Conservation (phyloP, 1,139 yeast genomes). For the Starmera stellimalicola region DNA sequence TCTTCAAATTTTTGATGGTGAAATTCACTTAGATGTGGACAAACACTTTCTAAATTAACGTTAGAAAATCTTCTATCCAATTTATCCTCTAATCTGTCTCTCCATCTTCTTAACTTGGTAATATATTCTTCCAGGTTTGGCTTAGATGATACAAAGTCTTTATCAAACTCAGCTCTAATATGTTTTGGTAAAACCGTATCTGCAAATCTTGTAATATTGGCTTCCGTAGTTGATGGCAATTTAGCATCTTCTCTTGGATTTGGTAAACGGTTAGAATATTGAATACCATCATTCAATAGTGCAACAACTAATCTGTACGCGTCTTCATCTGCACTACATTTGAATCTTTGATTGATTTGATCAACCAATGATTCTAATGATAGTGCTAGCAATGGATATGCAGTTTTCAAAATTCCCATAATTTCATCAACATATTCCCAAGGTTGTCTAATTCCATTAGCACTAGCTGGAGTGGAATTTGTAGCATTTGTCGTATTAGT, state of each 20-base stretch:
- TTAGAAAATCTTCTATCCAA: constrained; percentile 74
- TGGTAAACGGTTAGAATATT: constrained; percentile 72
- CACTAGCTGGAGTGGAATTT: constrained; percentile 2
- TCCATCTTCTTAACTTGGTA: constrained; percentile 78
- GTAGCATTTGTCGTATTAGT: constrained; percentile 5
- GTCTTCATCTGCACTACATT: constrained; percentile 92
- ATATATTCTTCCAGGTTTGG: constrained; percentile 89
- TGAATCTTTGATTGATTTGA: constrained; percentile 89
- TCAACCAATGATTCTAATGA: constrained; percentile 93
- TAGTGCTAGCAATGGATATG: constrained; percentile 86
- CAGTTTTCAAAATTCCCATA: constrained; percentile 90
- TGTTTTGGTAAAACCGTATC: constrained; percentile 89
- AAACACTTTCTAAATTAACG: constrained; percentile 76
- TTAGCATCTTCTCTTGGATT: constrained; percentile 84
- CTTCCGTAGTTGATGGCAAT: constrained; percentile 86
- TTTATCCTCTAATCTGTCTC: constrained; percentile 85
- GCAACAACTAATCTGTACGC: constrained; percentile 92
- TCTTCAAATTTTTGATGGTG: constrained; percentile 98
- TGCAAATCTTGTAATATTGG: constrained; percentile 82
- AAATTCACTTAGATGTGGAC: constrained; percentile 94
- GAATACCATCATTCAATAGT: constrained; percentile 86
- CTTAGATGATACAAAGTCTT: constrained; percentile 78
- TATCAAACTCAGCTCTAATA: constrained; percentile 83
- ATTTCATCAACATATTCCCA: constrained; percentile 95
- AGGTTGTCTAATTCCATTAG: constrained; percentile 48